Base-by-base conservation (phyloP, 2,329 filamentous ascomycete genomes). In the Penicillium polonicum region DNA sequence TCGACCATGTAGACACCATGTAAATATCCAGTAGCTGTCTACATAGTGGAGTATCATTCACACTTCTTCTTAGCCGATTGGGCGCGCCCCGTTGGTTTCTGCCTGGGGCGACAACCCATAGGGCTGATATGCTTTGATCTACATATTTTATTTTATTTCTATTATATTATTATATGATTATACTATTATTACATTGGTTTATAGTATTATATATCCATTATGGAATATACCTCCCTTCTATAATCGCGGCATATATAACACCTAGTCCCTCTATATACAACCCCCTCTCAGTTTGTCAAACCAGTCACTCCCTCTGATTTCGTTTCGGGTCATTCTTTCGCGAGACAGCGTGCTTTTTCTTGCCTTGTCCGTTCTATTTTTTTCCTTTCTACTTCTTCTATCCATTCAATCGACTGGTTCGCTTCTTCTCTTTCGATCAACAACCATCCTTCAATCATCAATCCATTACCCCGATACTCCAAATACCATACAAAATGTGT, bases 401-500 rank as follows among this genome's bases (percentile, higher is more conserved):
- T 35, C 19, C 21, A 44, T 19, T 19, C 43, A 13, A 48, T 35
- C 31, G 31, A 1, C 45, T 25, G 31, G 45, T 25, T 36, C 31
- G 21, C 21, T 48, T 23, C 23, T 15, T 6, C 35, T 12, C n/a
- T 21, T 33, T 45, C 19, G 38, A 8, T 1, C 25, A 27, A 8
- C 29, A 31, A 31, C 7, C 8, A 25, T 21, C 6, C 10, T 35
- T 5, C 45, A 35, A 15, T 10, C 19, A 33, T n/a, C 35, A 33
- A 33, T 15, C 12, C 12, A 33, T 33, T 33, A 13, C 29, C 29
- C 31, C 12, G 12, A 33, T 2, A 33, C 5, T 33, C 31, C 5
- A 33, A 13, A 33, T 13, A 33, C 33, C 41, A 27, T 27, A 48
- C 33, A 29, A 64, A 60, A 96, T 96, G 92, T 96, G 92, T 72